These are phyloP conservation scores for Ogataea saltuana DNA, from an alignment of 805 yeast genomes.

Conservation along the genomic window DNA sequence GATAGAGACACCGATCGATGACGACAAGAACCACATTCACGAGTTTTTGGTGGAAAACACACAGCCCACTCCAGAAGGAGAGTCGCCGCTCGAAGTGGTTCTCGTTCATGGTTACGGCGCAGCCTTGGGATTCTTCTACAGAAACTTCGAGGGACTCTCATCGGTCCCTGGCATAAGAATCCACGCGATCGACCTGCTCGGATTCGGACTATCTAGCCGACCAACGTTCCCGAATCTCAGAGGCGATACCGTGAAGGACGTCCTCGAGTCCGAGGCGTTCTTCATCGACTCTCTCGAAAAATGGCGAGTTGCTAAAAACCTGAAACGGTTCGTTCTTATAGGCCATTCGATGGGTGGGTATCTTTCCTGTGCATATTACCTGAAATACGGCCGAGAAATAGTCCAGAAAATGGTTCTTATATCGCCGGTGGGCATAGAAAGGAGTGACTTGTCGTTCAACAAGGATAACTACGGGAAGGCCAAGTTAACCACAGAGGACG, in stretches of 20 bases:
- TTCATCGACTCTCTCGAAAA: constrained; percentile 59
- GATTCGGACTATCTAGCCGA: constrained; percentile 69
- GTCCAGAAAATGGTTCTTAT: constrained; percentile 59
- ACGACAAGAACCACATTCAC: constrained; percentile 54
- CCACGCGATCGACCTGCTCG: constrained; percentile 71
- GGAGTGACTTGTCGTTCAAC: constrained; percentile 51
- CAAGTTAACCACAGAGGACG: constrained; percentile 14
- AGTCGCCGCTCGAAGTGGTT: constrained; percentile 45
- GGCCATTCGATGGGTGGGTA: constrained; percentile 85
- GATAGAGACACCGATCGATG: constrained; percentile 56
- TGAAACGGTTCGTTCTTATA: constrained; percentile 57
- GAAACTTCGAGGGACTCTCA: constrained; percentile 59
- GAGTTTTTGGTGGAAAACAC: constrained; percentile 62
- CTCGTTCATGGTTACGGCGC: constrained; percentile 94
- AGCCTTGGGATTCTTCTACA: constrained; percentile 75
- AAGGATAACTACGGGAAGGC: constrained; percentile 1
- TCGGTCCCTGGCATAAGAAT: constrained; percentile 54
- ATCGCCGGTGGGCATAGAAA: constrained; percentile 79
- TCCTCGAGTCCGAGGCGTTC: constrained; percentile 53
- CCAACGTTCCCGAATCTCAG: constrained; percentile 40
- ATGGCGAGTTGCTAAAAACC: constrained; percentile 55
- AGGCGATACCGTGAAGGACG: constrained; percentile 38
- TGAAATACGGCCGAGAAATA: constrained; percentile 50
- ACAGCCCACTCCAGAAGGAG: constrained; percentile 25
- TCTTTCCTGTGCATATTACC: constrained; percentile 63